Conservation (phyloP, 331 rosid species). For the Prunus yedoensis region DNA sequence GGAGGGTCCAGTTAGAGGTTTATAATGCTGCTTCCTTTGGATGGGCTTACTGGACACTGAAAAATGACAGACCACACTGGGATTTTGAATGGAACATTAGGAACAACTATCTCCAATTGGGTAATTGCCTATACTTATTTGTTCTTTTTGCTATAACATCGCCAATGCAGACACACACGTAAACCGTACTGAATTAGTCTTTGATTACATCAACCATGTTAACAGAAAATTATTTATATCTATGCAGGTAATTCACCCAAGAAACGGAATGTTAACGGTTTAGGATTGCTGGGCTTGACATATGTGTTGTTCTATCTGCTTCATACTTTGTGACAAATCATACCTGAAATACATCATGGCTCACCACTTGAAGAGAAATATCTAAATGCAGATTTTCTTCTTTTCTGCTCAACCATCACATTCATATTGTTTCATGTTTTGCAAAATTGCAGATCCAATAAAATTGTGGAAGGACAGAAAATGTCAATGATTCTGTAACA, state of each 20-base stretch:
- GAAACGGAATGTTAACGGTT: slow-evolving; percentile 27
- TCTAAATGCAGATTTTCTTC: slow-evolving; percentile 21
- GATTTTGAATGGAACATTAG: slow-evolving; percentile 88
- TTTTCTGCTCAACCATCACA: slow-evolving; percentile 14
- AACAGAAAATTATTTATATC: neutral
- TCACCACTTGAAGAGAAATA: slow-evolving; percentile 6
- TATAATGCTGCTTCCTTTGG: slow-evolving; percentile 81
- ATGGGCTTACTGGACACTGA: slow-evolving; percentile 90
- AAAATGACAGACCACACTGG: slow-evolving; percentile 79
- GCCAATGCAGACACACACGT: neutral
- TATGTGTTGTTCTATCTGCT: slow-evolving; percentile 42
- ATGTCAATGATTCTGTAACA: slow-evolving; percentile 12
- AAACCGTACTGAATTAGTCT: slow-evolving; percentile 1
- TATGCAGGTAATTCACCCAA: slow-evolving; percentile 62
- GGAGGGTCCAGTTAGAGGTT: slow-evolving; percentile 74
- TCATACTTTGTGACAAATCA: slow-evolving; percentile 34
- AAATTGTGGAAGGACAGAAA: slow-evolving; percentile 11
- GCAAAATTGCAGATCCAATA: slow-evolving; percentile 25
- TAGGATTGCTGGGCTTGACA: slow-evolving; percentile 40
- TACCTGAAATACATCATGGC: neutral
- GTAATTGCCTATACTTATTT: slow-evolving; percentile 33
- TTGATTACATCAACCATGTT: neutral
- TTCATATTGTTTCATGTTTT: slow-evolving; percentile 17
- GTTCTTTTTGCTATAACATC: slow-evolving; percentile 3
- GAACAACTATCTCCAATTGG: slow-evolving; percentile 69